Conservation (phyloP, 148 eudicot species). For the Amaranthus hypochondriacus region DNA sequence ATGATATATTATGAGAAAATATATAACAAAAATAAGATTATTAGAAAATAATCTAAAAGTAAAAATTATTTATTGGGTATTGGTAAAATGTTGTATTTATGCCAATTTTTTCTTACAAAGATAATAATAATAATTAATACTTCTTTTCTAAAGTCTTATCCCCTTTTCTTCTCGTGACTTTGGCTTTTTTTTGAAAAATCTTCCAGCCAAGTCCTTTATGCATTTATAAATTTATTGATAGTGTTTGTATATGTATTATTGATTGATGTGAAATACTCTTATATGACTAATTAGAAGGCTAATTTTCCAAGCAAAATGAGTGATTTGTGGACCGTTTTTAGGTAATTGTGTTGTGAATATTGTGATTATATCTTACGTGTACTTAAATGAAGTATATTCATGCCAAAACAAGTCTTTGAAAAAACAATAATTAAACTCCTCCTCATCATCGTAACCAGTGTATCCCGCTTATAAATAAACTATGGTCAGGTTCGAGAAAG, state of each 20-base stretch:
- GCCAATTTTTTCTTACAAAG: no score
- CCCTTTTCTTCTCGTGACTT: conserved; percentile 18
- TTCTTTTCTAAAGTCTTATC: conserved; percentile 16
- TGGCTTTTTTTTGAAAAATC: background rate
- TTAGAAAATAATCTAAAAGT: no score
- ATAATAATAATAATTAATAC: background rate
- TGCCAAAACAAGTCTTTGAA: no score
- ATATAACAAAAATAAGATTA: no score
- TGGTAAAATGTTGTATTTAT: no score
- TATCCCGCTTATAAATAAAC: no score
- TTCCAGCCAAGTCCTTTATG: conserved; percentile 20
- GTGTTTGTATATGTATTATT: background rate
- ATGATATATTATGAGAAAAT: no score
- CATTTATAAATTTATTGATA: conserved; percentile 3
- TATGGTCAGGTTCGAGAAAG: no score
- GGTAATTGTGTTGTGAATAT: background rate
- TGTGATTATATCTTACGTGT: background rate
- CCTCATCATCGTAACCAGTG: no score
- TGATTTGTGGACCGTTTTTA: background rate
- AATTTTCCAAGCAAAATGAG: background rate
- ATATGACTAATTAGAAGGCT: background rate
- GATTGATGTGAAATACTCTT: conserved; percentile 6
- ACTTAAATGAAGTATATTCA: background rate
- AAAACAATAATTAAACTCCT: no score
- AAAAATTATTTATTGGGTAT: no score